These are phyloP conservation scores for Penicillium crystallinum DNA, from an alignment of 495 filamentous ascomycete species.

Conservation along the genomic window DNA sequence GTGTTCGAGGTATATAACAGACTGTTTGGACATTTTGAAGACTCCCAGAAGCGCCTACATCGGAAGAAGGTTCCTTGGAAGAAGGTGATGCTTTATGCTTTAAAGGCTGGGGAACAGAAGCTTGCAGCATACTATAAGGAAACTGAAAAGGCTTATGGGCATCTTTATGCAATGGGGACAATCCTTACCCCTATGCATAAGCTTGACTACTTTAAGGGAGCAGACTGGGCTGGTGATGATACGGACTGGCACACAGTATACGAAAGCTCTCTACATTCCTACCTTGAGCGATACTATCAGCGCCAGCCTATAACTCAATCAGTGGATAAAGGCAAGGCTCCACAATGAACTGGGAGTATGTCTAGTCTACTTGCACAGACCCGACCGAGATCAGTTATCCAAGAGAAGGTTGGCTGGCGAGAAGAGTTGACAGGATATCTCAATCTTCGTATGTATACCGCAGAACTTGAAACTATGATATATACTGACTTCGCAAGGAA, in stretches of 20 bases:
- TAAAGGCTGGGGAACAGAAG: neutral
- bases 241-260: too few species aligned
- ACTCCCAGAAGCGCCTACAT: neutral
- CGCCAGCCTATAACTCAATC: too few species aligned
- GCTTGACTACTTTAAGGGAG: too few species aligned
- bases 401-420: too few species aligned
- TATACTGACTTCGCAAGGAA: too few species aligned
- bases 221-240: neutral
- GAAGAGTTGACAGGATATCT: slow-evolving; percentile 3
- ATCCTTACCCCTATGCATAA: neutral
- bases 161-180: slow-evolving; percentile 16
- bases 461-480: neutral
- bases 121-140: slow-evolving; percentile 3
- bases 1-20: slow-evolving; percentile 13
- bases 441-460: neutral
- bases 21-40: slow-evolving; percentile 1
- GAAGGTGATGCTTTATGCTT: slow-evolving; percentile 1
- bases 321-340: too few species aligned
- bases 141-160: neutral
- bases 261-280: too few species aligned
- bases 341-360: too few species aligned
- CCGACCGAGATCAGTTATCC: too few species aligned
- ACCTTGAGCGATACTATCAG: too few species aligned
- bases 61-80: slow-evolving; percentile 1
- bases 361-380: too few species aligned